A percentile compares a stretch with the other conserved stretches of the same genome.
Conservation (phyloP, 148 eudicot species). For the Camellia sinensis region DNA sequence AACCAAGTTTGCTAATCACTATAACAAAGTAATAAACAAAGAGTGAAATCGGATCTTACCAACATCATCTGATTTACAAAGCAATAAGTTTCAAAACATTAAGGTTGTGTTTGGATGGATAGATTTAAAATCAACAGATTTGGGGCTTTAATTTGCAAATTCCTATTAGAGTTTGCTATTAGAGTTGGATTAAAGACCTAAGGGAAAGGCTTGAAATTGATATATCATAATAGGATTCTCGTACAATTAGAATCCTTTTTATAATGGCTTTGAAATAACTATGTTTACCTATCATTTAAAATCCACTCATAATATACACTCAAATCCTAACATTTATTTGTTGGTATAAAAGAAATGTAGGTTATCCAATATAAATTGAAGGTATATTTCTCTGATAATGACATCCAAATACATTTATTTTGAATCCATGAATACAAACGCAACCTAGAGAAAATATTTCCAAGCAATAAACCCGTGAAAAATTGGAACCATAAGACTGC, state of each 20-base stretch:
- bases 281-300: not conserved
- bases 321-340: not conserved
- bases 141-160: not conserved
- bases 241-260: not conserved
- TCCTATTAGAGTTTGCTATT: not conserved
- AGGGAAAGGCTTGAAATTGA: slow-evolving; percentile 3
- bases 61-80: not conserved
- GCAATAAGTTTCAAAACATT: not conserved
- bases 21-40: not conserved
- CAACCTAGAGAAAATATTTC: not conserved
- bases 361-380: slow-evolving; percentile 1
- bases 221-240: not conserved
- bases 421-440: not conserved
- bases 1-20: not conserved
- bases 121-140: not conserved
- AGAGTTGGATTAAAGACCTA: not conserved
- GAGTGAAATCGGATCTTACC: slow-evolving; percentile 7
- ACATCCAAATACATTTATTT: not conserved
- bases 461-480: not conserved
- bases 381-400: not conserved
- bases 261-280: not conserved
- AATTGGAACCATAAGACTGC: not conserved
- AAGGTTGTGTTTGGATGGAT: not conserved
- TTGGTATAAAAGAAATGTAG: not conserved
- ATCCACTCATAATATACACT: not conserved